Conservation (phyloP, 768 basidiomycete genomes). For the Lentinula sp. region DNA sequence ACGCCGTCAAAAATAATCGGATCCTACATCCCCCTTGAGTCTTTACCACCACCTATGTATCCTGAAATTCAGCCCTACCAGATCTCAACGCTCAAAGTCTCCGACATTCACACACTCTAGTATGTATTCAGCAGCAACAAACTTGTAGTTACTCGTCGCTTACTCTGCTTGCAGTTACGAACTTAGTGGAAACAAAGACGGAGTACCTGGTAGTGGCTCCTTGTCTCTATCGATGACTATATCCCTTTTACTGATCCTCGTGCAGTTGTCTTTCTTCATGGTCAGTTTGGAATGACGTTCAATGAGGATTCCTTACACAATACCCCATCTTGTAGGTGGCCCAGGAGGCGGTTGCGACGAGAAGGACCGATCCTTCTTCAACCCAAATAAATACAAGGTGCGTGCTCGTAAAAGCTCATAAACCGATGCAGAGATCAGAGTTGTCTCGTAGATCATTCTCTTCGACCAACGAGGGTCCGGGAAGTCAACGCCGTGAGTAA, state of each 20-base stretch:
- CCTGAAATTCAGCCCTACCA: slow-evolving; percentile 62
- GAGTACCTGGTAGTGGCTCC: slow-evolving; percentile 54
- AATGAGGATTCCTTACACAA: too few relatives aligned
- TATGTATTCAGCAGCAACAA: slow-evolving; percentile 20
- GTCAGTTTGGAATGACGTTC: slow-evolving; percentile 25
- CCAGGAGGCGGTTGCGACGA: slow-evolving; percentile 73
- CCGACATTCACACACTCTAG: slow-evolving; percentile 73
- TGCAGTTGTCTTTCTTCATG: slow-evolving; percentile 76
- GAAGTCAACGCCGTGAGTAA: slow-evolving; percentile 73
- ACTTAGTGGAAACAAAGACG: slow-evolving; percentile 71
- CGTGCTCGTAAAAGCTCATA: not conserved
- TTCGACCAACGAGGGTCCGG: slow-evolving; percentile 91
- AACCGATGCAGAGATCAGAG: not conserved
- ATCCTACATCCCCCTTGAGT: not conserved
- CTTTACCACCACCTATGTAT: slow-evolving; percentile 42
- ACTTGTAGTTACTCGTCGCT: not conserved
- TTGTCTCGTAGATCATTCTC: slow-evolving; percentile 58
- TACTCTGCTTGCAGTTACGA: slow-evolving; percentile 54
- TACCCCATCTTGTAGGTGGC: slow-evolving; percentile 40
- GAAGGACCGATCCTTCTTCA: slow-evolving; percentile 74
- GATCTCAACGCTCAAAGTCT: slow-evolving; percentile 62
- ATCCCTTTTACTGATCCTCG: not conserved
- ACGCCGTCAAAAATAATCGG: not conserved
- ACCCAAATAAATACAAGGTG: slow-evolving; percentile 82
- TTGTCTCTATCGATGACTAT: not conserved